These are phyloP conservation scores for Trichoderma pleuroti DNA, from an alignment of 2,329 filamentous ascomycete species.

Conservation along the genomic window DNA sequence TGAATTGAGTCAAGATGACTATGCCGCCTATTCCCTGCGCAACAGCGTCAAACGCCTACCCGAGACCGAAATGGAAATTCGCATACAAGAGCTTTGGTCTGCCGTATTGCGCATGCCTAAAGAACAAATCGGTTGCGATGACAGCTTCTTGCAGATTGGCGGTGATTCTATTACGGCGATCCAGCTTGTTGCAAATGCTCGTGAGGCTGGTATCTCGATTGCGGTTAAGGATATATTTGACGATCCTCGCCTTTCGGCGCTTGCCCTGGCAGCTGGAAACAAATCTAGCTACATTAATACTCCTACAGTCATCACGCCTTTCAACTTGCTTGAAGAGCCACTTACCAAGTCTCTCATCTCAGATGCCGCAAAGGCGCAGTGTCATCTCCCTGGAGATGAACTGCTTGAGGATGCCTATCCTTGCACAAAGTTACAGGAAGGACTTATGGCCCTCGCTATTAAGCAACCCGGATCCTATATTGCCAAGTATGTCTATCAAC, in stretches of 20 bases:
- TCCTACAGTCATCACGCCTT: not conserved
- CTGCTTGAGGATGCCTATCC: slow-evolving; percentile 18
- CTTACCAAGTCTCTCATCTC: not conserved
- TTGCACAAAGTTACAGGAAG: slow-evolving; percentile 12
- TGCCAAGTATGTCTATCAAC: slow-evolving; percentile 8
- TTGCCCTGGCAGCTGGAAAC: not conserved
- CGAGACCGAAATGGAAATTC: slow-evolving; percentile 15
- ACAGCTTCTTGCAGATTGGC: slow-evolving; percentile 26
- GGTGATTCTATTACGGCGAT: slow-evolving; percentile 46
- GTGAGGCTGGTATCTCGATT: slow-evolving; percentile 21
- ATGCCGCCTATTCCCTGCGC: not conserved
- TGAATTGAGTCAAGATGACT: slow-evolving; percentile 2
- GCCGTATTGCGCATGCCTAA: slow-evolving; percentile 30
- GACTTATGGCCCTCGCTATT: slow-evolving; percentile 10
- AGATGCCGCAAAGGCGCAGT: not conserved
- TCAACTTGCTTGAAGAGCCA: not conserved
- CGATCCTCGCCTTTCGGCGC: slow-evolving; percentile 6
- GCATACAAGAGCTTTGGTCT: slow-evolving; percentile 28
- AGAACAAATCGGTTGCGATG: slow-evolving; percentile 26
- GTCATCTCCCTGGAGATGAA: slow-evolving; percentile 6
- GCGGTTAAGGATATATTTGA: slow-evolving; percentile 9
- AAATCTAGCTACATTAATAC: not conserved
- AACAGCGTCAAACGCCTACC: slow-evolving; percentile 18
- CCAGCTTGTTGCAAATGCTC: slow-evolving; percentile 39
- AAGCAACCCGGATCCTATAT: slow-evolving; percentile 17